Base-by-base conservation (phyloP, 345 rosid species). In the Aquilaria sinensis region DNA sequence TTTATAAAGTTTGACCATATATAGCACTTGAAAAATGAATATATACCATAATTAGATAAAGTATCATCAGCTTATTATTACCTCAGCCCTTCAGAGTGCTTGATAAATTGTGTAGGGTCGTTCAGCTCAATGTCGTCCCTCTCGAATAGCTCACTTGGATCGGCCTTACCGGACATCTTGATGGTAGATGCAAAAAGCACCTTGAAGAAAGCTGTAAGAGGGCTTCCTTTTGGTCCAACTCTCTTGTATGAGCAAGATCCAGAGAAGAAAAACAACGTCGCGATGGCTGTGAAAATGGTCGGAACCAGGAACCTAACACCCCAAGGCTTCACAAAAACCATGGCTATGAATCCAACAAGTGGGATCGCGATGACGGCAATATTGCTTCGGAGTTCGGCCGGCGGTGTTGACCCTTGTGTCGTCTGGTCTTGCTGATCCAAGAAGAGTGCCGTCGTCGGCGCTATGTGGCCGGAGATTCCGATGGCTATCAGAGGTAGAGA, bases 291-390 rank as follows among this genome's bases (percentile, higher is more conserved):
- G 14, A 55, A 71, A 11, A 65, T 69, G 0, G 78, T 75, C 2
- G 81, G 78, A 53, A 80, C 62, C 2, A 75, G 64, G 47, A 80
- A 80, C 52, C 70, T 66, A 15, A 76, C 56, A 29, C 69, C 53
- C 81, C 81, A 76, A 1, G 67, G 72, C 51, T 64, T 74, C 61
- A 80, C 62, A 15, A 51, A 70, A 7, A 60, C 48, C 46, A 70
- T 6, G n/a, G 64, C 64, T 2, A 41, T 33, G 13, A 51, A 50
- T 32, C 47, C 69, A 10, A n/a, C 55, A 33, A 64, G 14, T 2
- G 68, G 56, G 14, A 64, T 14, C 1, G 58, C 16, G 46, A 52
- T 14, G 49, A 53, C 51, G n/a, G 32, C 48, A n/a, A 11, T 15
- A 12, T 37, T 37, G 43, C 43, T 16, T 16, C 23, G 23, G 23